Evolutionary conservation across 1,284 basidiomycete species (phyloP).

Genomic region (Ganoderma meredithae): DNA sequence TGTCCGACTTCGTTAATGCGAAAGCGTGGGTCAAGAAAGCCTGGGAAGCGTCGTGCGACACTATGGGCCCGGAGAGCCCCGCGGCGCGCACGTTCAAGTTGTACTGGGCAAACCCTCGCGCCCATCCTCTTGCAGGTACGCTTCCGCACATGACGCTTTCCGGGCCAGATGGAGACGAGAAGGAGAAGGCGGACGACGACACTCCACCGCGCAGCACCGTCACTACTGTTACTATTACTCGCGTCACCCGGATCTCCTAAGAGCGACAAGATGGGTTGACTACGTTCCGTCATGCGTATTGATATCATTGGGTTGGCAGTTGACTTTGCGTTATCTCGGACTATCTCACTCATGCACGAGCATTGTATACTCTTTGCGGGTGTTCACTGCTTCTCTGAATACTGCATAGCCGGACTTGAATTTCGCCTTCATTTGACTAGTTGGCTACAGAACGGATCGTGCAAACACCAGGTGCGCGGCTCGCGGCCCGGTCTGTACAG

Average conservation of each 20-base stretch:
- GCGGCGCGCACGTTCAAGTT: conserved; percentile 37
- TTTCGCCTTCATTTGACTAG: background rate
- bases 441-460: background rate
- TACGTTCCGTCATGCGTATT: background rate
- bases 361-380: background rate
- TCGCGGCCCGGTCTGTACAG: background rate
- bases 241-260: background rate
- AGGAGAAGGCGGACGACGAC: background rate
- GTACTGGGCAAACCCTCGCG: conserved; percentile 38
- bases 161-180: conserved; percentile 26
- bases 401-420: background rate
- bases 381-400: background rate
- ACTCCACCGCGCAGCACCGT: too few relatives aligned
- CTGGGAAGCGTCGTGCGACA: conserved; percentile 34
- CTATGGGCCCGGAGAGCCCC: conserved; percentile 33
- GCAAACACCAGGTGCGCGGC: background rate
- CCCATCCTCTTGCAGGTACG: conserved; percentile 33
- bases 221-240: too few relatives aligned
- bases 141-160: conserved; percentile 31
- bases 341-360: background rate
- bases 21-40: conserved; percentile 37
- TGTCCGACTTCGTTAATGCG: conserved; percentile 35
- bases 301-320: background rate
- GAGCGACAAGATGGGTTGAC: background rate
- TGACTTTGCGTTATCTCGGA: background rate